A percentile compares a stretch with the other conserved stretches of the same genome.
Conservation (phyloP, 768 basidiomycete genomes). For the Boletus reticulatus region DNA sequence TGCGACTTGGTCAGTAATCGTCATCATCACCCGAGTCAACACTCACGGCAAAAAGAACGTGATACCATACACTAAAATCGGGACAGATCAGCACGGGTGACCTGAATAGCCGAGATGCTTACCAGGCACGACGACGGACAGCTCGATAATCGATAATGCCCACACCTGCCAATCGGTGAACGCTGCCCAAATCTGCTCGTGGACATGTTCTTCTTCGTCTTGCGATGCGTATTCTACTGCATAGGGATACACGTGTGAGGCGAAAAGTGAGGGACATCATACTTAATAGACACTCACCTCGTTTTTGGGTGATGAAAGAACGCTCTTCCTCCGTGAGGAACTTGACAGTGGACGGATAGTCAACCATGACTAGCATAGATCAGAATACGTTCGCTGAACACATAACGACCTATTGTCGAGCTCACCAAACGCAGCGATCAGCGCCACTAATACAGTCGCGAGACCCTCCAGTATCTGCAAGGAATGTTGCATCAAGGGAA, state of each 20-base stretch:
- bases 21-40: not conserved
- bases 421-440: not conserved
- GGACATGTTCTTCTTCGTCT: not conserved
- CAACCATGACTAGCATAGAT: slow-evolving; percentile 2
- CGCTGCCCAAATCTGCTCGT: not conserved
- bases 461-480: slow-evolving; percentile 2
- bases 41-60: slow-evolving; percentile 4
- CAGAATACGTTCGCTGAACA: not conserved
- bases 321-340: not conserved
- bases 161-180: slow-evolving; percentile 5
- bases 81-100: not conserved
- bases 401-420: not conserved
- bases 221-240: not conserved
- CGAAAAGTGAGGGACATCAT: not conserved
- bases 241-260: not conserved
- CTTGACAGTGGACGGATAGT: not conserved
- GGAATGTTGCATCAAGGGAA: not conserved
- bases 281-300: not conserved
- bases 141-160: not conserved
- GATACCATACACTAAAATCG: slow-evolving; percentile 1
- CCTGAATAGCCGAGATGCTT: not conserved
- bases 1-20: not conserved
- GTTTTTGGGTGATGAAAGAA: not conserved
- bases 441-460: not conserved
- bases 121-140: not conserved